These are phyloP conservation scores for Pseudocercospora eumusae DNA, from an alignment of 2,329 filamentous ascomycete genomes.

Conservation along the genomic window DNA sequence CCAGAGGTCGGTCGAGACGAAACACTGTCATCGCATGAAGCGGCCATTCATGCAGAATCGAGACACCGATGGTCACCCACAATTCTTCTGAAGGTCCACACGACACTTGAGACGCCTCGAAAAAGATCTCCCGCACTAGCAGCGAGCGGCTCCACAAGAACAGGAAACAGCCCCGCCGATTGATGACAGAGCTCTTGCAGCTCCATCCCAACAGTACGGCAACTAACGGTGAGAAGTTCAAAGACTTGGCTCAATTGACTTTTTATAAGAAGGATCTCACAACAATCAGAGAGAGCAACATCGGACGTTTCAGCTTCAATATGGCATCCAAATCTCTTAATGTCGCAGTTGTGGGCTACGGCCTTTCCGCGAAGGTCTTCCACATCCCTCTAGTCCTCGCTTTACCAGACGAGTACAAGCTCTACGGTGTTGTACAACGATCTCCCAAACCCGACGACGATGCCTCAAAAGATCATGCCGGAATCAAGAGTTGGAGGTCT, in stretches of 20 bases:
- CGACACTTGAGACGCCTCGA: slow-evolving; percentile 11
- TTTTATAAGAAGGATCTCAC: not conserved
- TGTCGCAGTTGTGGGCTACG: slow-evolving; percentile 62
- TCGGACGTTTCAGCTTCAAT: not conserved
- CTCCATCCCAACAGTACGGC: slow-evolving; percentile 17
- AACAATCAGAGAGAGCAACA: not conserved
- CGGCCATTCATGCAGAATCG: not conserved
- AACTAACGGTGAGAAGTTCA: slow-evolving; percentile 16
- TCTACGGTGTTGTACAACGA: slow-evolving; percentile 76
- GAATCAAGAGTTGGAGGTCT: slow-evolving; percentile 64
- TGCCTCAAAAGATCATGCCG: slow-evolving; percentile 67
- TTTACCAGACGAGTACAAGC: slow-evolving; percentile 61
- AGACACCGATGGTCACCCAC: slow-evolving; percentile 10
- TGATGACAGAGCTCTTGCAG: slow-evolving; percentile 5
- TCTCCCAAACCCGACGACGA: slow-evolving; percentile 65
- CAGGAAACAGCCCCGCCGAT: slow-evolving; percentile 26
- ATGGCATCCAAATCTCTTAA: slow-evolving; percentile 48
- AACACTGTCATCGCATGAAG: slow-evolving; percentile 56
- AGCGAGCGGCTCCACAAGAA: slow-evolving; percentile 21
- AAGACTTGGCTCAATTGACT: slow-evolving; percentile 11
- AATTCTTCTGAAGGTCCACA: slow-evolving; percentile 12
- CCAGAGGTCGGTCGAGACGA: slow-evolving; percentile 54
- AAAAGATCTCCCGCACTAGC: not conserved
- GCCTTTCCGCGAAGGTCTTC: slow-evolving; percentile 73
- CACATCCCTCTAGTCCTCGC: slow-evolving; percentile 76